phyloP scores from a whole-genome alignment of 306 rosid species.

The Chamaecrista fasciculata region DNA sequence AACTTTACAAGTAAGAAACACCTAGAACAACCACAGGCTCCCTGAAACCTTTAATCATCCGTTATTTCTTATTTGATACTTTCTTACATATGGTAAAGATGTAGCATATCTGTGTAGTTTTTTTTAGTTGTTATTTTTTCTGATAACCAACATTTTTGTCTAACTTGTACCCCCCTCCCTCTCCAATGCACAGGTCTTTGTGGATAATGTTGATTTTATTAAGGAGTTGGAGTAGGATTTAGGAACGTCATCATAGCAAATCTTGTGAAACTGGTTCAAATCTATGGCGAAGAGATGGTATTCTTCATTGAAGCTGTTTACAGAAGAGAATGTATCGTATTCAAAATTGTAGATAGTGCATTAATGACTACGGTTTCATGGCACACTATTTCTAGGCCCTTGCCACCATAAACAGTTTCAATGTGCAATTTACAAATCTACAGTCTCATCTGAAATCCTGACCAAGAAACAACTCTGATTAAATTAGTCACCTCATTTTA shows the following conservation, averaged over 20 bases:
- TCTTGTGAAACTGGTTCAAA: constrained; percentile 30
- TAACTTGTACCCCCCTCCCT: constrained; percentile 12
- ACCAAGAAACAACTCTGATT: not conserved
- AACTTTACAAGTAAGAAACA: not conserved
- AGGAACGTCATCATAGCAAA: constrained; percentile 16
- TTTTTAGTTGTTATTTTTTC: not conserved
- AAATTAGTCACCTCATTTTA: not conserved
- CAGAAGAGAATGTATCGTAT: constrained; percentile 37
- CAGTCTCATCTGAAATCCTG: not conserved
- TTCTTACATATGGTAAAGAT: constrained; percentile 24
- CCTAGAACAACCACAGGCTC: not conserved
- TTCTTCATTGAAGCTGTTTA: constrained; percentile 28
- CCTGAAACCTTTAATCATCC: not conserved
- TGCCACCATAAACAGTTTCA: not conserved
- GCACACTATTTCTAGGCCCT: not conserved
- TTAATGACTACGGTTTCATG: constrained; percentile 30
- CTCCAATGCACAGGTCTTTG: constrained; percentile 73
- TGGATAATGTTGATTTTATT: constrained; percentile 86
- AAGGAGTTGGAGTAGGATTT: constrained; percentile 86
- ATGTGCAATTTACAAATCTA: not conserved
- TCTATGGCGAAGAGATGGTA: constrained; percentile 30
- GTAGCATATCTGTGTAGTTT: not conserved
- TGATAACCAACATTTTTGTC: constrained; percentile 22
- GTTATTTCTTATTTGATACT: constrained; percentile 11
- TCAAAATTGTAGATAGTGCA: constrained; percentile 61